Conservation (phyloP, 768 basidiomycete genomes). For the Tulasnella calospora region DNA sequence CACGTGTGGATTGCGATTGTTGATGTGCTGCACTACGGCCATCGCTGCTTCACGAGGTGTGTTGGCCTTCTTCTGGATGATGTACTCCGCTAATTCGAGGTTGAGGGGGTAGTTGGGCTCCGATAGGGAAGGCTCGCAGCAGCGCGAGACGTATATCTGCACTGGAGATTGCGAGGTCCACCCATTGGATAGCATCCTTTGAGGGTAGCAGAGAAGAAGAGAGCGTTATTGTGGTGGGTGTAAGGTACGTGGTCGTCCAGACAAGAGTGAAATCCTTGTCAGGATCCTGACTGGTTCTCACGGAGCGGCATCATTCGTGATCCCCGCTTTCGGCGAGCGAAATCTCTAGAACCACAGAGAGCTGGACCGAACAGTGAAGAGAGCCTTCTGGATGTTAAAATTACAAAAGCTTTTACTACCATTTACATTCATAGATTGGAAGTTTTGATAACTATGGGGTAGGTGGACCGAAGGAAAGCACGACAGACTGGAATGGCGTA, state of each 20-base stretch:
- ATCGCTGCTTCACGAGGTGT: slow-evolving; percentile 89
- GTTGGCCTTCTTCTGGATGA: slow-evolving; percentile 95
- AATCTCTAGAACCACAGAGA: not conserved
- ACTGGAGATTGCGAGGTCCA: slow-evolving; percentile 46
- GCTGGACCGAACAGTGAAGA: too few species aligned
- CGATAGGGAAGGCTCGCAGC: slow-evolving; percentile 77
- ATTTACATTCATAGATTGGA: too few species aligned
- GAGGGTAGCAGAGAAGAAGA: not conserved
- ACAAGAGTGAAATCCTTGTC: not conserved
- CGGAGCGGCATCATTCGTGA: not conserved
- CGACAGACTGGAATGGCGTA: too few species aligned
- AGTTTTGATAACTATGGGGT: too few species aligned
- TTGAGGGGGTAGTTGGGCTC: slow-evolving; percentile 91
- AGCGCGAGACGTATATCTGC: slow-evolving; percentile 68
- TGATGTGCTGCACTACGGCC: slow-evolving; percentile 74
- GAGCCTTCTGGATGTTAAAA: not conserved
- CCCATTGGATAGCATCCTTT: slow-evolving; percentile 23
- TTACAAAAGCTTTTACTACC: too few species aligned
- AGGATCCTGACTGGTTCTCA: slow-evolving; percentile 9
- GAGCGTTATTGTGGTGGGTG: not conserved
- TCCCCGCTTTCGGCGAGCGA: not conserved
- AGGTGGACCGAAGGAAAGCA: too few species aligned
- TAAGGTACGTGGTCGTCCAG: not conserved
- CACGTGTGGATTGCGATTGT: slow-evolving; percentile 89
- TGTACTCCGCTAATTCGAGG: slow-evolving; percentile 87